Evolutionary conservation across 495 filamentous ascomycete genomes (phyloP).

Genomic region (Tuber melanosporum): DNA sequence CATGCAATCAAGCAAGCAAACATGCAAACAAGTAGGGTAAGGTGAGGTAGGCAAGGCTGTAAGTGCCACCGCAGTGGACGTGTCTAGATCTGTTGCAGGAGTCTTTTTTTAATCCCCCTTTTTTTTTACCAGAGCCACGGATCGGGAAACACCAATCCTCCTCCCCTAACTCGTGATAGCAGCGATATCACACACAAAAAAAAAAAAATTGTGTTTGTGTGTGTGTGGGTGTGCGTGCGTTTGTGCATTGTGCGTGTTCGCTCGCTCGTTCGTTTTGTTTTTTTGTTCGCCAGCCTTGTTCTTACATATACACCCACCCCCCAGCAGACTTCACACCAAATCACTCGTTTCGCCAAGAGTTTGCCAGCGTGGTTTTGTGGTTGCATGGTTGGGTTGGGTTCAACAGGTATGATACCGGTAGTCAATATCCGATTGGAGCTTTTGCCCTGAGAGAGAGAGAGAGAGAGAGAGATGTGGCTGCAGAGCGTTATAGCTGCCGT

Average conservation of each 20-base stretch:
- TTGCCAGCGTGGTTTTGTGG: slow-evolving; percentile 4
- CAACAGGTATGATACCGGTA: not conserved
- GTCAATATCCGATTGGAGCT: not conserved
- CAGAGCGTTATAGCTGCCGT: not conserved
- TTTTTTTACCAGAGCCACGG: slow-evolving; percentile 1
- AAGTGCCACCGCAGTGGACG: not conserved
- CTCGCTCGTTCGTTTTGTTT: not conserved
- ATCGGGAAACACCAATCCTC: not conserved
- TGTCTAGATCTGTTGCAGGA: not conserved
- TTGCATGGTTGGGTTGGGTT: not conserved
- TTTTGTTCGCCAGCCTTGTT: not conserved
- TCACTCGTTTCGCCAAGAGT: slow-evolving; percentile 4
- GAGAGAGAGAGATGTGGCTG: not conserved
- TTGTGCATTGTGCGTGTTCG: not conserved
- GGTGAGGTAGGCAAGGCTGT: not conserved
- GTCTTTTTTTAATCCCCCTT: not conserved
- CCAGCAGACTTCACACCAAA: not conserved
- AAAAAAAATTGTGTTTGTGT: no score
- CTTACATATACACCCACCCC: not conserved
- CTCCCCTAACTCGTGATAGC: no score
- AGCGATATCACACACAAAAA: no score
- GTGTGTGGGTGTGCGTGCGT: not conserved
- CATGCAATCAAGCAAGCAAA: not conserved
- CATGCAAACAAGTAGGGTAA: no score
- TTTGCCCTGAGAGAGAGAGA: not conserved